phyloP scores from a whole-genome alignment of 2,329 filamentous ascomycete species.

The Aureobasidium sp. region DNA sequence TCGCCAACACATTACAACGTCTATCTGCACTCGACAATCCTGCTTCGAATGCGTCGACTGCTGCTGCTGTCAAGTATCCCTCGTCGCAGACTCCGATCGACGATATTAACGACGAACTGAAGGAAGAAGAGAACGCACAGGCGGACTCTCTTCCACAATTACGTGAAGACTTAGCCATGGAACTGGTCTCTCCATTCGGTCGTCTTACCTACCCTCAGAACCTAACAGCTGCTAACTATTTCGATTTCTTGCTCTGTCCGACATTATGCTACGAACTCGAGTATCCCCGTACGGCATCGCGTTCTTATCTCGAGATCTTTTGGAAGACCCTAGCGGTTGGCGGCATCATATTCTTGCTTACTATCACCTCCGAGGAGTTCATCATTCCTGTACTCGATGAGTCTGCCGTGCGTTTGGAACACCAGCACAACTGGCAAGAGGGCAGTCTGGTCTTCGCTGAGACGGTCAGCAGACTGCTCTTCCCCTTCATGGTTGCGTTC shows the following conservation, averaged over 20 bases:
- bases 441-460: conserved; percentile 74
- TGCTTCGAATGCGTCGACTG: conserved; percentile 19
- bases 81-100: conserved; percentile 39
- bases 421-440: conserved; percentile 48
- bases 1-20: conserved; percentile 77
- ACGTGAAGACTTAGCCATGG: conserved; percentile 78
- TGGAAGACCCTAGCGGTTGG: conserved; percentile 86
- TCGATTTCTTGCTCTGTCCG: conserved; percentile 83
- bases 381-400: conserved; percentile 82
- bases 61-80: conserved; percentile 60
- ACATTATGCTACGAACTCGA: conserved; percentile 97
- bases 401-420: conserved; percentile 49
- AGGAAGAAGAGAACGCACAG: conserved; percentile 21
- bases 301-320: conserved; percentile 71
- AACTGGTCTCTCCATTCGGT: conserved; percentile 84
- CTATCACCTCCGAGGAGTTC: conserved; percentile 85
- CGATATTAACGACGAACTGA: conserved; percentile 38
- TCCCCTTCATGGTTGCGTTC: conserved; percentile 96
- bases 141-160: conserved; percentile 48
- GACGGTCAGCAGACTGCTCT: conserved; percentile 82
- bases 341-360: conserved; percentile 92
- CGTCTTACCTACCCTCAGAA: conserved; percentile 86
- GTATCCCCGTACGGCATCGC: conserved; percentile 70
- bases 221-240: conserved; percentile 70
- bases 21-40: conserved; percentile 72